Base-by-base conservation (phyloP, 805 yeast species). In the Barnettozyma wickerhamii region DNA sequence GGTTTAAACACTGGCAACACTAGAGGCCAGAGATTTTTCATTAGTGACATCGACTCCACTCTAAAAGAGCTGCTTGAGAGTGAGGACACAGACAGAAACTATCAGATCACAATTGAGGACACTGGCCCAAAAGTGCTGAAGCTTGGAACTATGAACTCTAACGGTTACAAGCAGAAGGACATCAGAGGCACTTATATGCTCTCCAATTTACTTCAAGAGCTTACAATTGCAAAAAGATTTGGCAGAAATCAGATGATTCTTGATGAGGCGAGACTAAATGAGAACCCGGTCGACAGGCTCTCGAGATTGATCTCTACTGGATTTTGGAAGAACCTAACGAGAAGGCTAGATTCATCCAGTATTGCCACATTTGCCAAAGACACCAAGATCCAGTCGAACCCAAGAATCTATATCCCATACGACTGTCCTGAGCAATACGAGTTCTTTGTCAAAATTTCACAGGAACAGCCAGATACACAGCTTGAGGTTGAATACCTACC, bases 101-200 rank as follows among this genome's bases (percentile, higher is more conserved):
- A 64, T 59, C 96, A 90, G 61, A 89, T 85, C 56, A 85, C 95
- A 7, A 79, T 85, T 36, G 95, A 85, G 52, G 95, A 86, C 55
- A 75, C 77, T 3, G 95, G 95, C 1, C 93, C 95, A 4, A 85
- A 85, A 57, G 87, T 81, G n/a, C 65, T 85, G 44, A 74, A 76
- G 51, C 67, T 86, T 12, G 93, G 93, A 7, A 87, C 97, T 3
- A 87, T 81, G 28, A 84, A 85, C 56, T 87, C 95, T 4, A 77
- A 80, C 53, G 97, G 96, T 2, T 86, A 64, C 64, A 80, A 77
- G 29, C 81, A 76, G 50, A 74, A 75, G 40, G 85, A 81, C 45
- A 72, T 89, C 41, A 67, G 95, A 44, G 97, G 97, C 4, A 89
- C 96, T 0, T 89, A 89, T 56, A 84, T 84, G 90, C 65, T 89